Percentiles rank a stretch among this genome's conserved stretches.
Conservation (phyloP, 108 stramenopile species). For the Nitzschia putrida region DNA sequence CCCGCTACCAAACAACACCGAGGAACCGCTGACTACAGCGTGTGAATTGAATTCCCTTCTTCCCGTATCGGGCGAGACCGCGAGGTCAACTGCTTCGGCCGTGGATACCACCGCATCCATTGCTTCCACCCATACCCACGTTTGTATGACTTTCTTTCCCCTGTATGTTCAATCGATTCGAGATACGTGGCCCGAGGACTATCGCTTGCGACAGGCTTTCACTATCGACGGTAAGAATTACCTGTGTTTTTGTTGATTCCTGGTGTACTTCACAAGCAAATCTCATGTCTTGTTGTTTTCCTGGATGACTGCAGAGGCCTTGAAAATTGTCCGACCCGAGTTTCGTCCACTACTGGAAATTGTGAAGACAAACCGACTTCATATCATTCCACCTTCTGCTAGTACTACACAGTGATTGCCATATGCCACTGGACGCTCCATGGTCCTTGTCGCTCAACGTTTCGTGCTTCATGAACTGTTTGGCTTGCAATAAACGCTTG, state of each 20-base stretch:
- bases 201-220: conserved; percentile 42
- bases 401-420: no score
- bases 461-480: no score
- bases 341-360: conserved; percentile 9
- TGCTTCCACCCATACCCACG: conserved; percentile 27
- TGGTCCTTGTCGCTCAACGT: no score
- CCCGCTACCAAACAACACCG: background rate
- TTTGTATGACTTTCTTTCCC: conserved; percentile 55
- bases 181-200: conserved; percentile 68
- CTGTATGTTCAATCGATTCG: conserved; percentile 62
- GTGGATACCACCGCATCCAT: background rate
- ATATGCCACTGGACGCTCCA: no score
- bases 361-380: background rate
- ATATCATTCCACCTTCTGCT: background rate
- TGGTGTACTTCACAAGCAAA: background rate
- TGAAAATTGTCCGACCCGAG: conserved; percentile 13
- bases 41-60: background rate
- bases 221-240: conserved; percentile 42
- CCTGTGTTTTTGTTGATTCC: background rate
- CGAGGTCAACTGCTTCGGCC: background rate
- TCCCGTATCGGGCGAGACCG: background rate
- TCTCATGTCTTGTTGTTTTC: no score
- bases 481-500: no score
- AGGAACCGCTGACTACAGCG: background rate
- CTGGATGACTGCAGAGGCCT: conserved; percentile 3